A percentile compares a stretch with the other conserved stretches of the same genome.
Conservation (phyloP, 176 grass and related monocot species). For the Themeda triandra region DNA sequence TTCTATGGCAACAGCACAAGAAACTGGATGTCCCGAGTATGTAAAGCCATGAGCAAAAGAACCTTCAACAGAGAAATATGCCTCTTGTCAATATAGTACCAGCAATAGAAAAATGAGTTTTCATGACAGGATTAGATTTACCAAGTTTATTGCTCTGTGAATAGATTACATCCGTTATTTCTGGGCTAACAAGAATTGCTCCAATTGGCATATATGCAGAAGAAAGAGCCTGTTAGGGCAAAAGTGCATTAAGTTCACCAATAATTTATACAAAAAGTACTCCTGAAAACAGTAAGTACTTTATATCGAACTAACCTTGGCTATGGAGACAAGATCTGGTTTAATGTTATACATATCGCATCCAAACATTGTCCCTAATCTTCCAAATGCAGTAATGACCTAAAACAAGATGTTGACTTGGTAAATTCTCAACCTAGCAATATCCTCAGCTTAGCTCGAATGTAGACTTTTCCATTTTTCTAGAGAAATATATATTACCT, state of each 20-base stretch:
- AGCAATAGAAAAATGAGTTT: conserved; percentile 13
- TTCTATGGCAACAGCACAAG: conserved; percentile 91
- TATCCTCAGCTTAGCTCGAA: neutral
- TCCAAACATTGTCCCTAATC: conserved; percentile 92
- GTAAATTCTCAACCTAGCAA: neutral
- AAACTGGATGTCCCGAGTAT: conserved; percentile 87
- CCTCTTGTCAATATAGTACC: neutral
- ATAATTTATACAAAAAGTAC: neutral
- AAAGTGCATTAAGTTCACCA: neutral
- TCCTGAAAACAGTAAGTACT: neutral
- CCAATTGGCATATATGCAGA: conserved; percentile 91
- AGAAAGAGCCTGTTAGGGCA: conserved; percentile 66
- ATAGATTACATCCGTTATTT: conserved; percentile 80
- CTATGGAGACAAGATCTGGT: conserved; percentile 92
- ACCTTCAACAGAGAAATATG: conserved; percentile 38
- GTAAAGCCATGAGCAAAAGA: conserved; percentile 98
- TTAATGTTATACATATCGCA: conserved; percentile 84
- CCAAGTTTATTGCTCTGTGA: conserved; percentile 97
- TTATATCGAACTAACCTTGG: conserved; percentile 53
- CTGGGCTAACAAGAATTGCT: conserved; percentile 87
- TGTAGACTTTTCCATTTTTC: neutral
- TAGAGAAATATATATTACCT: conserved; percentile 43
- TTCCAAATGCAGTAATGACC: conserved; percentile 96
- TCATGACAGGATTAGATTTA: conserved; percentile 32
- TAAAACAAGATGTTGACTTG: conserved; percentile 25